Conservation (phyloP, 2,329 filamentous ascomycete species). For the Paraconiothyrium sp. region DNA sequence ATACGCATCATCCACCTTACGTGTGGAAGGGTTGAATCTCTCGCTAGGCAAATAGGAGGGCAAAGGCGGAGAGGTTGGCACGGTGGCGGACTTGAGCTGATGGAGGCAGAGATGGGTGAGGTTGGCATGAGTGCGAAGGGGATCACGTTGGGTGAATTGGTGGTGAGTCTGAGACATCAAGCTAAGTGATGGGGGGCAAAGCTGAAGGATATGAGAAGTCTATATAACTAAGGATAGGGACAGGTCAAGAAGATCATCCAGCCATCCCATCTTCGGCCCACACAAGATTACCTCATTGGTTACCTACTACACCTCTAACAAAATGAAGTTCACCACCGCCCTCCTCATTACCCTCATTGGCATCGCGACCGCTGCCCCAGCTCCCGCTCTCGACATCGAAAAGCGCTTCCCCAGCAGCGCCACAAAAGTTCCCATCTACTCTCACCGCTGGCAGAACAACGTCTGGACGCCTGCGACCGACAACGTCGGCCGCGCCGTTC, state of each 20-base stretch:
- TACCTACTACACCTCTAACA: background rate
- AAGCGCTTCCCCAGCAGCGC: slow-evolving; percentile 11
- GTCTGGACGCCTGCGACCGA: background rate
- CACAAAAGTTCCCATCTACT: slow-evolving; percentile 14
- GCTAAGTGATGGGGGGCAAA: background rate
- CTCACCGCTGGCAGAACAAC: slow-evolving; percentile 9
- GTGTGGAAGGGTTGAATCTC: background rate
- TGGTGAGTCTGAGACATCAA: background rate
- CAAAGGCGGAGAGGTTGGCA: background rate
- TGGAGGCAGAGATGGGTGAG: background rate
- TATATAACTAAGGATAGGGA: background rate
- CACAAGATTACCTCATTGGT: too few species aligned
- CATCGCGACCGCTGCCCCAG: slow-evolving; percentile 13
- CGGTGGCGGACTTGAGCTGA: background rate
- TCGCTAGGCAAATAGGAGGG: too few species aligned
- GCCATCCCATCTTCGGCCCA: background rate
- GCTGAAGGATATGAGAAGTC: background rate
- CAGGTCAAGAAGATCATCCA: too few species aligned
- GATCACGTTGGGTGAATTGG: background rate
- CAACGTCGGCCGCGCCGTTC: slow-evolving; percentile 6
- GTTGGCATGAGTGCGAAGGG: background rate
- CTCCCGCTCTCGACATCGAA: background rate
- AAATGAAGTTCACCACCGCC: slow-evolving; percentile 14
- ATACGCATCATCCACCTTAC: background rate
- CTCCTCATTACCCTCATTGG: slow-evolving; percentile 11